These are phyloP conservation scores for Coffea canephora DNA, from an alignment of 257 asterid genomes.

Conservation along the genomic window DNA sequence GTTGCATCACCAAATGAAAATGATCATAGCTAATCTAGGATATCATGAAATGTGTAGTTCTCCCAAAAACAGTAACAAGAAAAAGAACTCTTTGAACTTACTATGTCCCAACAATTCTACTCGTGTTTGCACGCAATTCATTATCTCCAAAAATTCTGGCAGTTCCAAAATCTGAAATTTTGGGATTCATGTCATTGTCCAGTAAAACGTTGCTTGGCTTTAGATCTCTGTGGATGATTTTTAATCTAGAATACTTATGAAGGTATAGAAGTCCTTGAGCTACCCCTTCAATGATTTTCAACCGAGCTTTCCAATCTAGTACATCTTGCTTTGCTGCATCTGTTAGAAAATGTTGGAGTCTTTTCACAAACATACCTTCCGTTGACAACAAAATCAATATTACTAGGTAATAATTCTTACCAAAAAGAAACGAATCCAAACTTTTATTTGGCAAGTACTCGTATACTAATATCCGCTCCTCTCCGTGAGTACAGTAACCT, in stretches of 20 bases:
- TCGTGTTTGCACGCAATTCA: neutral
- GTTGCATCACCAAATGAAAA: no score
- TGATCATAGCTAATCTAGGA: neutral
- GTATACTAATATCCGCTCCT: neutral
- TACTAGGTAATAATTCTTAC: neutral
- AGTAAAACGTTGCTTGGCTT: neutral
- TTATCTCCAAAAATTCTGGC: slow-evolving; percentile 6
- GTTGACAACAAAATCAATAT: no score
- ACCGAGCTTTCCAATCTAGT: neutral
- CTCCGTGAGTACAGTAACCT: neutral
- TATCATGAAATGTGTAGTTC: no score
- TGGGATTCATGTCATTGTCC: slow-evolving; percentile 2
- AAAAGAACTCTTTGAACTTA: neutral
- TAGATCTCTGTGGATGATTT: neutral
- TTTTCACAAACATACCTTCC: neutral
- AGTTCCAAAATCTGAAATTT: slow-evolving; percentile 11
- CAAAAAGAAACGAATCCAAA: neutral
- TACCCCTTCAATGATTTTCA: neutral
- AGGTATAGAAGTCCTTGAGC: slow-evolving; percentile 8
- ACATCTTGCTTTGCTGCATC: neutral
- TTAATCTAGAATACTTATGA: neutral
- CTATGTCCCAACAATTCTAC: neutral
- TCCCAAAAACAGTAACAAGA: neutral
- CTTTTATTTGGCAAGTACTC: neutral
- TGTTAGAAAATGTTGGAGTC: neutral